Conservation (phyloP, 2,329 filamentous ascomycete species). For the Neofusicoccum sp. region DNA sequence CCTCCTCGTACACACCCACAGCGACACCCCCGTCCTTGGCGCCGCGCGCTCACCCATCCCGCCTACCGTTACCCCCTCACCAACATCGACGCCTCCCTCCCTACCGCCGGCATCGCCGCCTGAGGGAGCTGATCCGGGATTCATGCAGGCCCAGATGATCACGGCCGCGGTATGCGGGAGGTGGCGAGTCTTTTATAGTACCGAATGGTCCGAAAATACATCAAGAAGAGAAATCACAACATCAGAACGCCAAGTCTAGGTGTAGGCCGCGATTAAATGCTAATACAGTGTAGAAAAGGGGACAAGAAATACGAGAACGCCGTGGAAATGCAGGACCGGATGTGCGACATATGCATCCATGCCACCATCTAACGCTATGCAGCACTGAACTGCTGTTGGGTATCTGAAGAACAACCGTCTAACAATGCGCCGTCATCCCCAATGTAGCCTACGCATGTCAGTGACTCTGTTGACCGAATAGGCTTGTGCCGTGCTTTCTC, state of each 20-base stretch:
- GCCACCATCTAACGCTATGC: background rate
- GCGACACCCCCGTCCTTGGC: conserved; percentile 54
- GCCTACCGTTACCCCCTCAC: conserved; percentile 49
- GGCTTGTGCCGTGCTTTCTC: no score
- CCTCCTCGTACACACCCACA: conserved; percentile 55
- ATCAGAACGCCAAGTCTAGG: no score
- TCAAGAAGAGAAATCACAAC: background rate
- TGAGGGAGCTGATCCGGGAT: conserved; percentile 66
- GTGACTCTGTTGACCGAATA: no score
- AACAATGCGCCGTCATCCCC: background rate
- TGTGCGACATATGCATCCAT: background rate
- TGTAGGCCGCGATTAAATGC: no score
- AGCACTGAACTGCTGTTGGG: conserved; percentile 1
- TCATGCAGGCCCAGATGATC: conserved; percentile 75
- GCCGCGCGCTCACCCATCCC: conserved; percentile 53
- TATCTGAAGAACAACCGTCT: conserved; percentile 5
- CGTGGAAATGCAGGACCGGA: background rate
- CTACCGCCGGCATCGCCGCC: conserved; percentile 32
- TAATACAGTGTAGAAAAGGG: background rate
- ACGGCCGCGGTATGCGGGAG: conserved; percentile 65
- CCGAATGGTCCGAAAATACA: background rate
- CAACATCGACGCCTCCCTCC: conserved; percentile 52
- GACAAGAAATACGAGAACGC: background rate
- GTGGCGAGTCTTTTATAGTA: conserved; percentile 32
- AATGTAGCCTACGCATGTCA: background rate